Conservation (phyloP, 306 rosid genomes). For the Vigna angularis region DNA sequence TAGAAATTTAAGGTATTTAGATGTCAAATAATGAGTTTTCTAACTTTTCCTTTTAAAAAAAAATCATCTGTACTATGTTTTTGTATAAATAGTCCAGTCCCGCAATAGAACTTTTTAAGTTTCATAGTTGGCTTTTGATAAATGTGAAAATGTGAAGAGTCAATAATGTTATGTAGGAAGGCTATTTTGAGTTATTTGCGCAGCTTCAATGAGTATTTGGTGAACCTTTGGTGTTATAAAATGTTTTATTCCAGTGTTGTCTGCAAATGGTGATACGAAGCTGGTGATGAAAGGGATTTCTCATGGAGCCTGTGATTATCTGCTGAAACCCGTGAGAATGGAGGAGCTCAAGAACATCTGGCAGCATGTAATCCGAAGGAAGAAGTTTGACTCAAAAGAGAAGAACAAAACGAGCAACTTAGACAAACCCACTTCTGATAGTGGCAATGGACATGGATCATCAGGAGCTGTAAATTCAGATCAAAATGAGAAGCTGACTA, state of each 20-base stretch:
- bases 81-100: constrained; percentile 4
- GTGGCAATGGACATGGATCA: constrained; percentile 52
- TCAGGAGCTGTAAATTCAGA: constrained; percentile 59
- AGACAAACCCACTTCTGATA: constrained; percentile 51
- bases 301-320: constrained; percentile 99
- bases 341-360: constrained; percentile 97
- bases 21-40: constrained; percentile 27
- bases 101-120: not conserved
- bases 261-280: constrained; percentile 80
- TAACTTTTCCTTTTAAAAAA: not conserved
- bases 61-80: not conserved
- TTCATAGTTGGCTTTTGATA: not conserved
- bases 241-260: constrained; percentile 73
- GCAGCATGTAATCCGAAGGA: constrained; percentile 95
- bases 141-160: constrained; percentile 1
- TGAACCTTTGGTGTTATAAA: constrained; percentile 31
- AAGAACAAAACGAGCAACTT: constrained; percentile 54
- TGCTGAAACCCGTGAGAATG: constrained; percentile 90
- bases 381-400: constrained; percentile 81
- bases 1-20: constrained; percentile 8
- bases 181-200: not conserved
- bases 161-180: not conserved
- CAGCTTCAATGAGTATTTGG: constrained; percentile 1
- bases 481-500: constrained; percentile 68
- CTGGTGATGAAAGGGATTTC: constrained; percentile 96